phyloP scores from a whole-genome alignment of 192 early-diverging fungal genomes.

The Linderina pennispora region DNA sequence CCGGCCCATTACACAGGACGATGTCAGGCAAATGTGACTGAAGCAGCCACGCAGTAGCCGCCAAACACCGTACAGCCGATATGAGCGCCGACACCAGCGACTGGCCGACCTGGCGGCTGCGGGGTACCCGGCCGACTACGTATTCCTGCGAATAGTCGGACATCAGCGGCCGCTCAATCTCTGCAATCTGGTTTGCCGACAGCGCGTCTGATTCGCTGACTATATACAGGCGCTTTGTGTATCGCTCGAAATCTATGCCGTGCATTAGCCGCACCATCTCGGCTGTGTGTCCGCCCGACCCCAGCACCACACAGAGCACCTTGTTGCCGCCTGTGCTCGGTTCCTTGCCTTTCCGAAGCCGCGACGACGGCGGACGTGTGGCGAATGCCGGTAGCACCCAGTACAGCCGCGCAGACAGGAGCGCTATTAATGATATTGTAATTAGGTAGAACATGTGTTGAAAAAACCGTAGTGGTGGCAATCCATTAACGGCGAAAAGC shows the following conservation, averaged over 20 bases:
- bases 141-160: slow-evolving; percentile 20
- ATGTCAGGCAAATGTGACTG: slow-evolving; percentile 51
- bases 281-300: slow-evolving; percentile 78
- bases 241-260: slow-evolving; percentile 53
- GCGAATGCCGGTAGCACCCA: slow-evolving; percentile 29
- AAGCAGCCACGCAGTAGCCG: slow-evolving; percentile 20
- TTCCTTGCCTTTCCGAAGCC: slow-evolving; percentile 20
- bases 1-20: slow-evolving; percentile 86
- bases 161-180: slow-evolving; percentile 43
- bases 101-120: slow-evolving; percentile 72
- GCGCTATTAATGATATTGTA: slow-evolving; percentile 1
- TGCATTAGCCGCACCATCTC: slow-evolving; percentile 80
- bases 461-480: neutral
- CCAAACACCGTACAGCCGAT: slow-evolving; percentile 32
- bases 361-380: slow-evolving; percentile 1
- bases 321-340: slow-evolving; percentile 3
- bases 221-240: slow-evolving; percentile 65
- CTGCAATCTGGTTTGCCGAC: slow-evolving; percentile 50
- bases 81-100: slow-evolving; percentile 53
- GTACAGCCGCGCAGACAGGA: slow-evolving; percentile 15
- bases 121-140: slow-evolving; percentile 53
- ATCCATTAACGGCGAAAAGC: neutral
- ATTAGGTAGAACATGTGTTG: neutral
- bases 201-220: slow-evolving; percentile 61
- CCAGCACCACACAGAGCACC: slow-evolving; percentile 35